phyloP scores from a whole-genome alignment of 2,329 filamentous ascomycete genomes.

The Cryphonectria nitschkei region DNA sequence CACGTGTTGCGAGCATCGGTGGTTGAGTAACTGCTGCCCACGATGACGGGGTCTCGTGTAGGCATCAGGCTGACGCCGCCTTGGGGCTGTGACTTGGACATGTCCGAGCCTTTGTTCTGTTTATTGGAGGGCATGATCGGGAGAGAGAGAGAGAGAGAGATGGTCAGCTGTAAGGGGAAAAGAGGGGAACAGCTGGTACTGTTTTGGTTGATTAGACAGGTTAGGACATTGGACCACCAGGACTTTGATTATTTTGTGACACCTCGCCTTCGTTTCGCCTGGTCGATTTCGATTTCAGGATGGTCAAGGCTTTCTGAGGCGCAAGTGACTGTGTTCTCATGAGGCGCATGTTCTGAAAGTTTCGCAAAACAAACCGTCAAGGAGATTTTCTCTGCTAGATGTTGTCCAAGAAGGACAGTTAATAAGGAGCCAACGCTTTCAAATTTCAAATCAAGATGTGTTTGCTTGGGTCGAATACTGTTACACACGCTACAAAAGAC shows the following conservation, averaged over 20 bases:
- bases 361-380: background rate
- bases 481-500: background rate
- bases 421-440: background rate
- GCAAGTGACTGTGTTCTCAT: background rate
- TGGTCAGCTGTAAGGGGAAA: background rate
- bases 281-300: background rate
- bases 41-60: background rate
- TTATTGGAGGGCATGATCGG: background rate
- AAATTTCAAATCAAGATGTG: background rate
- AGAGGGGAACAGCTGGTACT: background rate
- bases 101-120: background rate
- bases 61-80: background rate
- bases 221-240: background rate
- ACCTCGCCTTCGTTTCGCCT: background rate
- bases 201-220: background rate
- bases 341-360: background rate
- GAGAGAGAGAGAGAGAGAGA: background rate
- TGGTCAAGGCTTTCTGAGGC: background rate
- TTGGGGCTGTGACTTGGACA: background rate
- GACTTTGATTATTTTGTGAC: background rate
- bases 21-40: conserved; percentile 1
- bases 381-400: background rate
- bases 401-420: background rate
- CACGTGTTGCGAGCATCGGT: background rate
- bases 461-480: background rate